phyloP scores from a whole-genome alignment of 2,329 filamentous ascomycete genomes.

The Apiospora hydei region DNA sequence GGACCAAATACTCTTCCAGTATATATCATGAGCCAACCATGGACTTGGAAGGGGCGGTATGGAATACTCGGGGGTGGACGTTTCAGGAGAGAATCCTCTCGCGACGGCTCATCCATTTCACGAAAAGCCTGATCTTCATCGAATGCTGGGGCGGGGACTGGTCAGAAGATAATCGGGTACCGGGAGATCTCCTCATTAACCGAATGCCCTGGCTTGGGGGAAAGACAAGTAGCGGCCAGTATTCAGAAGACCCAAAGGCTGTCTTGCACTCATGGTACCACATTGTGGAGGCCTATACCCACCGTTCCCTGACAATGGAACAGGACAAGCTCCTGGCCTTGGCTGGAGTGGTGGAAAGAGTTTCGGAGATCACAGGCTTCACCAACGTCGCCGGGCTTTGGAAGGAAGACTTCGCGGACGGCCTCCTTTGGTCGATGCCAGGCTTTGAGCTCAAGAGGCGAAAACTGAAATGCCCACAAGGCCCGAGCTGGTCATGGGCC shows the following conservation, averaged over 20 bases:
- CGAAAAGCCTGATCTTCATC: background rate
- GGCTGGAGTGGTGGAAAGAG: background rate
- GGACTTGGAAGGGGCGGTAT: background rate
- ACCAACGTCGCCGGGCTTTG: background rate
- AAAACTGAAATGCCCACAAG: too few species aligned
- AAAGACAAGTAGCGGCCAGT: too few species aligned
- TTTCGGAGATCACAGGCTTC: background rate
- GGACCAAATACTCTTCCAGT: background rate
- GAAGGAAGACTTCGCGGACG: background rate
- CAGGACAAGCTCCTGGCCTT: background rate
- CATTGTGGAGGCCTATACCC: background rate
- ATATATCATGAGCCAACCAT: background rate
- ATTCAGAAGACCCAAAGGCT: background rate
- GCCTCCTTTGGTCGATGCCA: background rate
- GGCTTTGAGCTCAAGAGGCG: too few species aligned
- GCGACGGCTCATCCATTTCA: slow-evolving; percentile 6
- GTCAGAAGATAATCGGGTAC: background rate
- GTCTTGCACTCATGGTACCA: background rate
- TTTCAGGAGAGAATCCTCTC: background rate
- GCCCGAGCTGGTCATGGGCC: background rate
- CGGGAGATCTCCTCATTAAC: background rate
- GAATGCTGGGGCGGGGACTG: background rate
- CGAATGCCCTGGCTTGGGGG: background rate
- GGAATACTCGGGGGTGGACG: background rate
- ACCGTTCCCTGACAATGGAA: background rate